These are phyloP conservation scores for Hippophae tibetana DNA, from an alignment of 306 rosid species.

Conservation along the genomic window DNA sequence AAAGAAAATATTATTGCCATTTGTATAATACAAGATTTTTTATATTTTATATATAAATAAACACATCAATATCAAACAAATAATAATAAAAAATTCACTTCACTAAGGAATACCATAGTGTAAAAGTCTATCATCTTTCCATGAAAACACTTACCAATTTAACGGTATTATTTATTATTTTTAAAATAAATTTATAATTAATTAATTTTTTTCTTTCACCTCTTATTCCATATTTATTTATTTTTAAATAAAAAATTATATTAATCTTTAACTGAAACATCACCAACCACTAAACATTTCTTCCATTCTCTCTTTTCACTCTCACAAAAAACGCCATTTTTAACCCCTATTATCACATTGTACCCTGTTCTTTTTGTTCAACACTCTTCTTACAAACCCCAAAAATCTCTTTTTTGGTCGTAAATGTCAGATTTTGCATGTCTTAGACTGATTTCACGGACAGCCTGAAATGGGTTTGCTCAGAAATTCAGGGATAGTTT, in stretches of 20 bases:
- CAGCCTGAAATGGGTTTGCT: constrained; percentile 42
- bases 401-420: constrained; percentile 22
- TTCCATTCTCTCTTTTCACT: constrained; percentile 20
- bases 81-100: too few species aligned
- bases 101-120: too few species aligned
- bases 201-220: constrained; percentile 7
- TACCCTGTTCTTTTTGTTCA: constrained; percentile 16
- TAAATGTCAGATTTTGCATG: constrained; percentile 15
- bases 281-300: constrained; percentile 33
- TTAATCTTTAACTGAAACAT: constrained; percentile 29
- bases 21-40: neutral
- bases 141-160: constrained; percentile 7
- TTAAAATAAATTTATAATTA: too few species aligned
- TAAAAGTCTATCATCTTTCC: constrained; percentile 11
- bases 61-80: too few species aligned
- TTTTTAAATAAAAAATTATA: too few species aligned
- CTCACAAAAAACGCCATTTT: constrained; percentile 2
- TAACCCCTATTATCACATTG: constrained; percentile 3
- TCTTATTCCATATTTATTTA: constrained; percentile 25
- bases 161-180: too few species aligned
- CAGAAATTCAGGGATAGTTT: constrained; percentile 20
- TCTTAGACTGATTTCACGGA: constrained; percentile 4
- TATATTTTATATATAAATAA: constrained; percentile 2
- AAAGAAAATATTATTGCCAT: too few species aligned
- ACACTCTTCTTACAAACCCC: constrained; percentile 14